Percentiles rank a stretch among this genome's conserved stretches.
Conservation (phyloP, 176 grass and related monocot species). For the Eleusine coracana region DNA sequence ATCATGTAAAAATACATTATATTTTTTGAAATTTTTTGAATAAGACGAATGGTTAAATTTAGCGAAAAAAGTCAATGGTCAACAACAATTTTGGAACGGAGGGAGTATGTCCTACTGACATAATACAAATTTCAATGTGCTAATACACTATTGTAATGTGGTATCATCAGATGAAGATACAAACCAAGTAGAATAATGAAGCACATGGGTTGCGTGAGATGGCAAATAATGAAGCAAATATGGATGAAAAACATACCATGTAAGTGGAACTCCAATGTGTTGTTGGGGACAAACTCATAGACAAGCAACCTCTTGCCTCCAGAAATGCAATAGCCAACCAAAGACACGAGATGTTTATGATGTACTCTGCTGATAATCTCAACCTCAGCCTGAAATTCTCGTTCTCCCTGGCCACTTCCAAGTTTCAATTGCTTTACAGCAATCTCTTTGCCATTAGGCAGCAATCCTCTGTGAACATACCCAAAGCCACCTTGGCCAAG, state of each 20-base stretch:
- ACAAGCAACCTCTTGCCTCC: slow-evolving; percentile 78
- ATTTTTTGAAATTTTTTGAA: no score
- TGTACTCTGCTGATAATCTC: slow-evolving; percentile 84
- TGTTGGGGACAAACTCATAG: slow-evolving; percentile 85
- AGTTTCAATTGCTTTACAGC: slow-evolving; percentile 82
- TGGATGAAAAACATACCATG: slow-evolving; percentile 56
- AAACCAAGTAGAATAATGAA: slow-evolving; percentile 27
- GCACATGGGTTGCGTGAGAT: background rate
- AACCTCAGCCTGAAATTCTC: slow-evolving; percentile 84
- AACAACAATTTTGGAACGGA: no score
- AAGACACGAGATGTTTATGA: slow-evolving; percentile 77
- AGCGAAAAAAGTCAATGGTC: no score
- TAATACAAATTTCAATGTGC: background rate
- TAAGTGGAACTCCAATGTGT: slow-evolving; percentile 80
- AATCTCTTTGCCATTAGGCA: slow-evolving; percentile 74
- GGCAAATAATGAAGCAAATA: slow-evolving; percentile 1
- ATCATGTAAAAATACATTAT: no score
- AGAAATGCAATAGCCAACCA: slow-evolving; percentile 81
- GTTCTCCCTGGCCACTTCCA: slow-evolving; percentile 76
- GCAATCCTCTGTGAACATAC: slow-evolving; percentile 74
- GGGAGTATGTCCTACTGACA: background rate
- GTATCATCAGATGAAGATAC: background rate
- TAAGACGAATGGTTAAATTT: no score
- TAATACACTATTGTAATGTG: background rate
- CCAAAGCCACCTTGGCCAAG: slow-evolving; percentile 92